Evolutionary conservation across 192 early-diverging fungal species (phyloP).

Genomic region (Coemansia sp.): DNA sequence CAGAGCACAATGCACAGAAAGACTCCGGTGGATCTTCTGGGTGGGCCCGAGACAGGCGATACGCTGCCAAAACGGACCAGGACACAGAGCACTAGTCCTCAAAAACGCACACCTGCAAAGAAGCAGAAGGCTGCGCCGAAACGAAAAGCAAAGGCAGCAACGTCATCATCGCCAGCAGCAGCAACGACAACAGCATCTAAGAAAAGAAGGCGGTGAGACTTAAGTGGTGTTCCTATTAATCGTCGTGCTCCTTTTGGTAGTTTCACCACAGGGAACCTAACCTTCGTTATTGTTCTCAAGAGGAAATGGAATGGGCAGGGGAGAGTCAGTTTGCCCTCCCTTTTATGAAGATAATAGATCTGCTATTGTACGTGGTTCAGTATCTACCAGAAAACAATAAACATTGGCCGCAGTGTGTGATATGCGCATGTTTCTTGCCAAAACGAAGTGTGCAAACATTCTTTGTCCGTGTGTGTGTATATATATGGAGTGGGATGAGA

Average conservation of each 20-base stretch:
- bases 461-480: no score
- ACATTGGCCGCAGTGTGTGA: no score
- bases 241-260: no score
- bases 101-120: not conserved
- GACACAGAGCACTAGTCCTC: not conserved
- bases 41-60: not conserved
- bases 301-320: not conserved
- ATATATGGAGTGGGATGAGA: not conserved
- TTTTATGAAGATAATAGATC: not conserved
- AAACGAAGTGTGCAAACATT: no score
- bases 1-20: not conserved
- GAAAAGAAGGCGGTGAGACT: conserved; percentile 4
- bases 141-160: not conserved
- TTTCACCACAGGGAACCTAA: no score
- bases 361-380: not conserved
- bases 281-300: no score
- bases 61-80: not conserved
- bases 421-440: no score
- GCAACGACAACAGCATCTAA: not conserved
- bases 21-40: not conserved
- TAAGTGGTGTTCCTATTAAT: no score
- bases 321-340: no score
- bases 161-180: no score
- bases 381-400: not conserved
- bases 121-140: not conserved